Percentiles rank a stretch among this genome's conserved stretches.
Evolutionary conservation across 2,329 filamentous ascomycete genomes (phyloP).

Genomic region (Phymatotrichopsis omnivora): DNA sequence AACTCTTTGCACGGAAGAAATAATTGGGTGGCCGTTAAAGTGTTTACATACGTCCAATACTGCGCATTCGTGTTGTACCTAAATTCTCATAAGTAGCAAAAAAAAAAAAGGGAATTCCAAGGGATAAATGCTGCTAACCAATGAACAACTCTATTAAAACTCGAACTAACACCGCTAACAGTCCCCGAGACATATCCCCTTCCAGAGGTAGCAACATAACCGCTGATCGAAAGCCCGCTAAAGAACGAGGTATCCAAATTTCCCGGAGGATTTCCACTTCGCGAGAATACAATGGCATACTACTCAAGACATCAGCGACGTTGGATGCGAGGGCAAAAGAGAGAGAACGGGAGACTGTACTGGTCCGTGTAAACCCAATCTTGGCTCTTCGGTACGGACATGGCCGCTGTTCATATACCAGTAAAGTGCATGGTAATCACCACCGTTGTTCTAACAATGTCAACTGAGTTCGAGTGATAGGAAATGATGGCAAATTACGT

Average conservation of each 20-base stretch:
- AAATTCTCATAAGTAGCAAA: no score
- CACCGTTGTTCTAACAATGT: conserved; percentile 46
- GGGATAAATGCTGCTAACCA: no score
- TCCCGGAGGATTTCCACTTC: conserved; percentile 46
- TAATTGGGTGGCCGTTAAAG: conserved; percentile 40
- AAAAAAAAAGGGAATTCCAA: no score
- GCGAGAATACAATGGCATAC: conserved; percentile 52
- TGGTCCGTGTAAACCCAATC: conserved; percentile 55
- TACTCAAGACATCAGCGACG: conserved; percentile 36
- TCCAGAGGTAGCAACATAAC: conserved; percentile 46
- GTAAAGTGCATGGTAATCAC: conserved; percentile 48
- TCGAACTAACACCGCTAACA: conserved; percentile 46
- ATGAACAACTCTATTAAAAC: conserved; percentile 50
- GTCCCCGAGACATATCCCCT: conserved; percentile 52
- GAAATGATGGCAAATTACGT: neutral
- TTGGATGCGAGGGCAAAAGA: conserved; percentile 50
- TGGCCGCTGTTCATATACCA: conserved; percentile 58
- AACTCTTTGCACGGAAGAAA: no score
- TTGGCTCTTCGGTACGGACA: conserved; percentile 50
- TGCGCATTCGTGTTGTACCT: conserved; percentile 52
- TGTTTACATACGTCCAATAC: conserved; percentile 55
- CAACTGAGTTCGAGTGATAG: neutral
- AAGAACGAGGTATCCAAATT: conserved; percentile 51
- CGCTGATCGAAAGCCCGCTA: conserved; percentile 46
- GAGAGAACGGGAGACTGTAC: conserved; percentile 43